phyloP scores from a whole-genome alignment of 202 grass and related monocot genomes.

The Alloteropsis angusta region DNA sequence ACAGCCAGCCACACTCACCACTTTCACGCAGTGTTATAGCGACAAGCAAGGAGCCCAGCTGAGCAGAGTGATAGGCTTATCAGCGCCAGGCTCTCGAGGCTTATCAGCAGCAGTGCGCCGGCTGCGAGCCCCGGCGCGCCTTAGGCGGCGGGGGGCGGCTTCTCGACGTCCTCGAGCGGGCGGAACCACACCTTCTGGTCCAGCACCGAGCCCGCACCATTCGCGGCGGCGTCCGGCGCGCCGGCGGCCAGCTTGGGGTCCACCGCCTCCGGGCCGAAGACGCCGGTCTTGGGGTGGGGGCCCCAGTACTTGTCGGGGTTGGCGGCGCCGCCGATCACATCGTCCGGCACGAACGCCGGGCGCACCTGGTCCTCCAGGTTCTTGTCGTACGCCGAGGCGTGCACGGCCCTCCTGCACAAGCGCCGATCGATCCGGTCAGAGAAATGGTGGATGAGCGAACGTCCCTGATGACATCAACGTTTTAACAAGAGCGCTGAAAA shows the following conservation, averaged over 20 bases:
- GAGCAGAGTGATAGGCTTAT: constrained; percentile 9
- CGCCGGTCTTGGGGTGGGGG: constrained; percentile 73
- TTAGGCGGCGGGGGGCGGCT: constrained; percentile 41
- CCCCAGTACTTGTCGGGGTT: constrained; percentile 83
- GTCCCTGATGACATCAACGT: not conserved
- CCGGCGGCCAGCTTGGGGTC: not conserved
- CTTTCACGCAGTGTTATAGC: not conserved
- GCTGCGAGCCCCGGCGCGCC: not conserved
- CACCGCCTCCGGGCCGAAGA: constrained; percentile 51
- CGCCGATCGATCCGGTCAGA: not conserved
- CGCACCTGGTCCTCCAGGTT: constrained; percentile 74
- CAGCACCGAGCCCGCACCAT: constrained; percentile 33
- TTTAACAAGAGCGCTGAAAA: not conserved
- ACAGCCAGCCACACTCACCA: not conserved
- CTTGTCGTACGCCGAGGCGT: constrained; percentile 86
- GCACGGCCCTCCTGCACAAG: constrained; percentile 50
- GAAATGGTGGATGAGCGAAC: not conserved
- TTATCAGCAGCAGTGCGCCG: not conserved
- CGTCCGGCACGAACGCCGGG: constrained; percentile 68
- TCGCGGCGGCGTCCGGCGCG: not conserved
- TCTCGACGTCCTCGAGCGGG: constrained; percentile 70
- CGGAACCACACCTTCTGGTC: constrained; percentile 95
- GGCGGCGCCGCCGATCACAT: constrained; percentile 62
- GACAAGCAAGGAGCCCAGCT: constrained; percentile 12
- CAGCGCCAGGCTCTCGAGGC: not conserved